A percentile compares a stretch with the other conserved stretches of the same genome.
Evolutionary conservation across 352 stramenopile genomes (phyloP).

Genomic region (Globisporangium alternatum): DNA sequence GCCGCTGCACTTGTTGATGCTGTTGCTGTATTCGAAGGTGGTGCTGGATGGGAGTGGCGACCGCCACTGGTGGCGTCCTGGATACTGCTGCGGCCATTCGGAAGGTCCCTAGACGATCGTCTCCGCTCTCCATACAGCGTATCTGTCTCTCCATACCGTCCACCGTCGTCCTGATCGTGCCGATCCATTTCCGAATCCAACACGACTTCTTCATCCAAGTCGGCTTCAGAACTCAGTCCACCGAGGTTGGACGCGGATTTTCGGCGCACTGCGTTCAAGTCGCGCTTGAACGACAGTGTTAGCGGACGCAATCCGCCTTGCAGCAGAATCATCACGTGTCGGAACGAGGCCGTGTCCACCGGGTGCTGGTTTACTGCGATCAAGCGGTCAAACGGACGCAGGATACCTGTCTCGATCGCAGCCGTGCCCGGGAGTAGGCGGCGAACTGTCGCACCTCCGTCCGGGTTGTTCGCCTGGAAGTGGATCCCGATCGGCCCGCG

Average conservation of each 20-base stretch:
- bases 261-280: conserved; percentile 11
- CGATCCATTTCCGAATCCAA: conserved; percentile 27
- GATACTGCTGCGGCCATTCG: not conserved
- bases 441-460: conserved; percentile 60
- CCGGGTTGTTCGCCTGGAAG: conserved; percentile 74
- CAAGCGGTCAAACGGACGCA: conserved; percentile 65
- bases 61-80: not conserved
- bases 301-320: conserved; percentile 76
- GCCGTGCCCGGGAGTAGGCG: conserved; percentile 57
- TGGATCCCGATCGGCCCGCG: conserved; percentile 73
- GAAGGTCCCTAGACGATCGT: conserved; percentile 12
- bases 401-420: conserved; percentile 36
- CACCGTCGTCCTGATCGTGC: not conserved
- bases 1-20: not conserved
- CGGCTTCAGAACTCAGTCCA: conserved; percentile 4
- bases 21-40: not conserved
- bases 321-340: conserved; percentile 76
- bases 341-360: conserved; percentile 68
- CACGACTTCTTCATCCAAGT: conserved; percentile 63
- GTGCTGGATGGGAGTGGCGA: not conserved
- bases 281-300: conserved; percentile 72
- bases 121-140: conserved; percentile 7
- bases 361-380: conserved; percentile 77
- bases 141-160: conserved; percentile 2
- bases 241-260: not conserved